Evolutionary conservation across 2,329 filamentous ascomycete species (phyloP).

Genomic region (Penicillium sp.): DNA sequence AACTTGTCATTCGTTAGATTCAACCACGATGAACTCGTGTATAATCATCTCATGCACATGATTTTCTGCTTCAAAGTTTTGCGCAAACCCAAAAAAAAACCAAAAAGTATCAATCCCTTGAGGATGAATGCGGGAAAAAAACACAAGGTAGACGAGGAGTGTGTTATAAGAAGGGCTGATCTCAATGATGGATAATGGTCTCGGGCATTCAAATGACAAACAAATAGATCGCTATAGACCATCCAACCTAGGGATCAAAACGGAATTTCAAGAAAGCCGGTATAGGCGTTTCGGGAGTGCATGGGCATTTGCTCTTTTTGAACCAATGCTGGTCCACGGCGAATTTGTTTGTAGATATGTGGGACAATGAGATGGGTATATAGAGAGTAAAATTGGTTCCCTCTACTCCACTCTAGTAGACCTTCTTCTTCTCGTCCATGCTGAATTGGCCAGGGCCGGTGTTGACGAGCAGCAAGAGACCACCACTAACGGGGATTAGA

Average conservation of each 20-base stretch:
- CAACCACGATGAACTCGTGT: conserved; percentile 7
- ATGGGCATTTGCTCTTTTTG: neutral
- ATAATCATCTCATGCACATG: conserved; percentile 18
- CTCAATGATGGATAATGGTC: neutral
- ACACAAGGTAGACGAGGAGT: neutral
- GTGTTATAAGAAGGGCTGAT: neutral
- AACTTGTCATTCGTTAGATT: conserved; percentile 22
- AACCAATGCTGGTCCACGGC: neutral
- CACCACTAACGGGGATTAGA: conserved; percentile 57
- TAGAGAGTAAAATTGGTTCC: conserved; percentile 4
- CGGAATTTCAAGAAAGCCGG: neutral
- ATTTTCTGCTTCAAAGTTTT: neutral
- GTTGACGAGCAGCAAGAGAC: conserved; percentile 94
- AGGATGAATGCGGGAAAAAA: neutral
- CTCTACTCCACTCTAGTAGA: conserved; percentile 64
- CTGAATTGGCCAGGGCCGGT: conserved; percentile 97
- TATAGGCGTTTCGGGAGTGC: neutral
- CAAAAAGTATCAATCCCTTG: neutral
- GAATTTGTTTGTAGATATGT: conserved; percentile 16
- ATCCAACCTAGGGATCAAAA: neutral
- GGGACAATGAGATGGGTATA: conserved; percentile 11
- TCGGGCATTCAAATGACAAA: neutral
- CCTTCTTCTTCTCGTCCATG: conserved; percentile 99
- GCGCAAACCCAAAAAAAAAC: conserved; percentile 1
- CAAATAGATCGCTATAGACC: neutral